A percentile compares a stretch with the other conserved stretches of the same genome.
phyloP scores from a whole-genome alignment of 495 filamentous ascomycete species.

The Penicillium manginii region DNA sequence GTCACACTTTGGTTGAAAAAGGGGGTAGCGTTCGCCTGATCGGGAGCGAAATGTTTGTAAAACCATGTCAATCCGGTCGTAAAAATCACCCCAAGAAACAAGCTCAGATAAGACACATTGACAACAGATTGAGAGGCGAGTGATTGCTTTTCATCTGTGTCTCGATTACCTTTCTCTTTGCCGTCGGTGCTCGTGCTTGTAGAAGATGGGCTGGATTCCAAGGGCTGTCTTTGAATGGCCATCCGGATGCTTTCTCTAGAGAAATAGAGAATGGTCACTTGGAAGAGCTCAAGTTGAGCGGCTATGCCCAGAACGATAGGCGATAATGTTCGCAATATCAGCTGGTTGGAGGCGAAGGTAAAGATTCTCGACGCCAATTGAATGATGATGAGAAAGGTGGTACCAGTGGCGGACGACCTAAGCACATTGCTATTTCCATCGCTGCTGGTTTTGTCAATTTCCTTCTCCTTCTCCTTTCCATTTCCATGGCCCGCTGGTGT shows the following conservation, averaged over 20 bases:
- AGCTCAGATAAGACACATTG: conserved; percentile 83
- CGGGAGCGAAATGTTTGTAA: conserved; percentile 63
- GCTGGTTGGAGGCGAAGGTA: conserved; percentile 89
- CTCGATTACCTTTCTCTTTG: conserved; percentile 2
- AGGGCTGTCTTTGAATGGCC: conserved; percentile 78
- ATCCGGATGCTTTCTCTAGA: conserved; percentile 85
- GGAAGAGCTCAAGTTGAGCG: conserved; percentile 88
- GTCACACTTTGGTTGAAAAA: conserved; percentile 65
- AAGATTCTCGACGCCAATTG: conserved; percentile 82
- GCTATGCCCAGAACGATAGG: conserved; percentile 82
- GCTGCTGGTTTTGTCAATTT: not conserved
- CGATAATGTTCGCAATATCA: conserved; percentile 83
- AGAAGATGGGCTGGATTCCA: conserved; percentile 17
- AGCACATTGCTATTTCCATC: conserved; percentile 21
- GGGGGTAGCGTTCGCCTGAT: conserved; percentile 57
- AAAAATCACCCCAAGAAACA: conserved; percentile 69
- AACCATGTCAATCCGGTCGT: conserved; percentile 61
- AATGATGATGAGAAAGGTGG: conserved; percentile 82
- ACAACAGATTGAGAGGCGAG: conserved; percentile 68
- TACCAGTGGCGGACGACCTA: conserved; percentile 64
- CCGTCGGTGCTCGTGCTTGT: conserved; percentile 12
- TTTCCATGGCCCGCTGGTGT: not conserved
- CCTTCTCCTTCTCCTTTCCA: not conserved
- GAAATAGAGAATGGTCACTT: conserved; percentile 86
- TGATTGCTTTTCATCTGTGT: conserved; percentile 26